Conservation (phyloP, 306 rosid genomes). For the Vigna hirtella region DNA sequence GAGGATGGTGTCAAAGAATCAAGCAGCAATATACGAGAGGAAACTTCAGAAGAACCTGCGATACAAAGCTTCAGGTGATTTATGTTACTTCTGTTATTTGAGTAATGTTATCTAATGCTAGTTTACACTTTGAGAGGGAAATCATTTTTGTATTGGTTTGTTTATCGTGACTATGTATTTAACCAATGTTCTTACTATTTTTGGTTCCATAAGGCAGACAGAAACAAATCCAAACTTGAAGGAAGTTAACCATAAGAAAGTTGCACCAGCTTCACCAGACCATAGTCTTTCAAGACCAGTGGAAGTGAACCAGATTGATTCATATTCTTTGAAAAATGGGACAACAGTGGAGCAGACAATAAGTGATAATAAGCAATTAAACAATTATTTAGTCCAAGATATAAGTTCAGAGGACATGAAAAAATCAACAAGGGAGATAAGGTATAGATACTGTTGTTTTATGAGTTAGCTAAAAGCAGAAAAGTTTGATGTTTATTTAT, state of each 20-base stretch:
- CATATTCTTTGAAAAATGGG: slow-evolving; percentile 44
- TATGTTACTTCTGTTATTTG: slow-evolving; percentile 4
- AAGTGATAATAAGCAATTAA: slow-evolving; percentile 29
- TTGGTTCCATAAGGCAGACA: slow-evolving; percentile 54
- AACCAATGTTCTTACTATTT: background rate
- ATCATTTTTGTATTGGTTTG: background rate
- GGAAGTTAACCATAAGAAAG: slow-evolving; percentile 68
- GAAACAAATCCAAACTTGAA: slow-evolving; percentile 54
- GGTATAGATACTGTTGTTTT: slow-evolving; percentile 57
- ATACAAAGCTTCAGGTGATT: slow-evolving; percentile 62
- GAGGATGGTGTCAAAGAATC: slow-evolving; percentile 40
- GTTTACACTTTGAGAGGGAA: too few relatives aligned
- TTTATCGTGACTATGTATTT: background rate
- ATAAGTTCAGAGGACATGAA: slow-evolving; percentile 38
- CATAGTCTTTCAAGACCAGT: slow-evolving; percentile 47
- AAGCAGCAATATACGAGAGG: slow-evolving; percentile 40
- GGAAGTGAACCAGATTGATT: slow-evolving; percentile 44
- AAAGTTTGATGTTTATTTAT: slow-evolving; percentile 11
- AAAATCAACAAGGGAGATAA: slow-evolving; percentile 43
- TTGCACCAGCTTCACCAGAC: slow-evolving; percentile 71
- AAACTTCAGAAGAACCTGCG: slow-evolving; percentile 43
- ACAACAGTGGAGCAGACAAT: slow-evolving; percentile 43
- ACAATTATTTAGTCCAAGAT: slow-evolving; percentile 16
- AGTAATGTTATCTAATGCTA: too few relatives aligned
- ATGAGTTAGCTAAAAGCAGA: slow-evolving; percentile 17